These are phyloP conservation scores for Handroanthus guayacan DNA, from an alignment of 257 asterid species.

Conservation along the genomic window DNA sequence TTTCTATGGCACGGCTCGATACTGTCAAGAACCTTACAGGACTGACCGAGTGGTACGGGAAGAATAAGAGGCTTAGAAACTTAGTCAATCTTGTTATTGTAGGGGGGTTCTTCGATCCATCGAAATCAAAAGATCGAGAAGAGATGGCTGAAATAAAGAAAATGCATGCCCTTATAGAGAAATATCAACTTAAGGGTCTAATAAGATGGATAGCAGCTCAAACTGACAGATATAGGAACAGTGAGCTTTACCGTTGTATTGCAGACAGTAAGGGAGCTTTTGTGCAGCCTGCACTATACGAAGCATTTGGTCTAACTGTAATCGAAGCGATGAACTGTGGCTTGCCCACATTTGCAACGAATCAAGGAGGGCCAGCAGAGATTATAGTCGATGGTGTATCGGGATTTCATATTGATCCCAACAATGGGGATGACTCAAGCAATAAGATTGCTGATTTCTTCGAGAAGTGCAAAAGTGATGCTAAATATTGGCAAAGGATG, in stretches of 20 bases:
- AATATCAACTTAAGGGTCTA: conserved; percentile 74
- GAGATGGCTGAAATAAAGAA: conserved; percentile 84
- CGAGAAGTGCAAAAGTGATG: conserved; percentile 65
- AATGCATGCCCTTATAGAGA: conserved; percentile 71
- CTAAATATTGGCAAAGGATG: conserved; percentile 62
- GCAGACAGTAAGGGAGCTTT: conserved; percentile 89
- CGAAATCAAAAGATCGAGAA: conserved; percentile 83
- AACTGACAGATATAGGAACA: conserved; percentile 72
- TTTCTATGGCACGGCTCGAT: conserved; percentile 89
- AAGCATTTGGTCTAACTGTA: conserved; percentile 85
- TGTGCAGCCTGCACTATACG: conserved; percentile 85
- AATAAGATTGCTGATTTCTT: conserved; percentile 74
- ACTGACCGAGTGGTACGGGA: conserved; percentile 83
- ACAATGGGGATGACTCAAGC: conserved; percentile 66
- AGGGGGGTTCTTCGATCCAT: conserved; percentile 80
- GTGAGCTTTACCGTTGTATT: conserved; percentile 81
- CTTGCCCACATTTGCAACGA: conserved; percentile 82
- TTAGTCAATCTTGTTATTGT: conserved; percentile 80
- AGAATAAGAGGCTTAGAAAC: conserved; percentile 59
- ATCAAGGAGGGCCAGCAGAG: conserved; percentile 95
- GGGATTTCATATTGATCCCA: conserved; percentile 82
- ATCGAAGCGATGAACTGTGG: conserved; percentile 93
- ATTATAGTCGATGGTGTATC: conserved; percentile 79
- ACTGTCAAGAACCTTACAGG: conserved; percentile 81
- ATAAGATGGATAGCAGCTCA: conserved; percentile 94